Base-by-base conservation (phyloP, 768 basidiomycete species). In the Phanerochaete carnosa region DNA sequence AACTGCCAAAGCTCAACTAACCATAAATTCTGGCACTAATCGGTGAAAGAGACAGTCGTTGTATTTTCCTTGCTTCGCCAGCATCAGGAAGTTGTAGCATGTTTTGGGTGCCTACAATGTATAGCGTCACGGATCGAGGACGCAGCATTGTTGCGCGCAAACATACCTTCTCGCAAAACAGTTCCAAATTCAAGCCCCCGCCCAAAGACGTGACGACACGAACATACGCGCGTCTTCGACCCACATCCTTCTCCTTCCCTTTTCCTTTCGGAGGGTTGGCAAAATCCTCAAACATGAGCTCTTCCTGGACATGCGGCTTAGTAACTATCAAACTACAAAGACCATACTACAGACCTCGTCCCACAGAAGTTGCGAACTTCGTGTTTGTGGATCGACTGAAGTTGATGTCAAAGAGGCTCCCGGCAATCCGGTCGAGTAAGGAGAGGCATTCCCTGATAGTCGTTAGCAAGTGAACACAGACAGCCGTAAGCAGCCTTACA, bases 241-340 rank as follows among this genome's bases (percentile, higher is more conserved):
- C 89, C 22, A 95, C 80, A 63, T 96, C 93, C 69, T 95, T 96
- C 69, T 95, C 95, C 73, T 98, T 98, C 1, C 88, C 89, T 73
- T 94, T 94, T 1, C 90, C 88, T 73, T 92, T 93, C 1, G 79
- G 79, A 15, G 87, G 86, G 60, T 88, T 89, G 13, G 87, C 80
- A 65, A 99, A 87, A 33, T 92, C 91, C 73, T 98, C 96, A 65
- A 95, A 99, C 97, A 99, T 99, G 16, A 95, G 78, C 71, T 98
- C 96, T 74, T 99, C 97, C 85, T 90, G 63, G 0, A 64, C 7
- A 47, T 46, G 29, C 15, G 29, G 45, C n/a, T 45, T 43, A 43
- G 28, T 58, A 26, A 50, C 23, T 13, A 46, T 13, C 35, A 23
- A 43, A 43, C 15, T 19, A 13, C 2, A 45, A 26, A 13, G 28